These are phyloP conservation scores for Diaporthe caulivora DNA, from an alignment of 2,329 filamentous ascomycete species.

Conservation along the genomic window DNA sequence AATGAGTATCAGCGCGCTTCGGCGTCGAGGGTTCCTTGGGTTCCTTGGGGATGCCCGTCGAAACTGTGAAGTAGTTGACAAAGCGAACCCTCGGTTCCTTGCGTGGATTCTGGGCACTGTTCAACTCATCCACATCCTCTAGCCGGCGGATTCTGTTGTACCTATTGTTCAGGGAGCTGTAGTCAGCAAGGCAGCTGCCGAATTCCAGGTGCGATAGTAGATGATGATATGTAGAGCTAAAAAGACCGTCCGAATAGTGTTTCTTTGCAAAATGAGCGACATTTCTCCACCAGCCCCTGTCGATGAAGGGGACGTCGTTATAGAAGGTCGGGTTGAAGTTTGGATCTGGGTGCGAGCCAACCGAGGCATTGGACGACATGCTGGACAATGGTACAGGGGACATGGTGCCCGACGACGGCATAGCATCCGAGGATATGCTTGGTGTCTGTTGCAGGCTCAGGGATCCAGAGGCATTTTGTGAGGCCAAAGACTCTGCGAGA, in stretches of 20 bases:
- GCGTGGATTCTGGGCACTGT: constrained; percentile 47
- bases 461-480: constrained; percentile 39
- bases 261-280: constrained; percentile 85
- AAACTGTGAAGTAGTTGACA: constrained; percentile 92
- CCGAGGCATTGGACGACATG: constrained; percentile 40
- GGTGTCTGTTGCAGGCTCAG: constrained; percentile 45
- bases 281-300: constrained; percentile 76
- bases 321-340: constrained; percentile 81
- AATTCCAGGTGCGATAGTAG: constrained; percentile 87
- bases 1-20: constrained; percentile 36
- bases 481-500: constrained; percentile 35
- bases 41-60: constrained; percentile 76
- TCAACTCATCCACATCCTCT: constrained; percentile 75
- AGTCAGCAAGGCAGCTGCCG: constrained; percentile 84
- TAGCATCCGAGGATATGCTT: constrained; percentile 34
- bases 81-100: constrained; percentile 75
- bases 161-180: constrained; percentile 74
- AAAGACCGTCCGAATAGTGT: constrained; percentile 77
- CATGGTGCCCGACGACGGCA: constrained; percentile 38
- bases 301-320: constrained; percentile 79
- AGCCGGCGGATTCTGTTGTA: constrained; percentile 78
- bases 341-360: constrained; percentile 59
- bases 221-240: constrained; percentile 78
- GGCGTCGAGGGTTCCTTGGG: constrained; percentile 57
- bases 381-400: constrained; percentile 39